Evolutionary conservation across 345 rosid species (phyloP).

Genomic region (Nasturtium officinale): DNA sequence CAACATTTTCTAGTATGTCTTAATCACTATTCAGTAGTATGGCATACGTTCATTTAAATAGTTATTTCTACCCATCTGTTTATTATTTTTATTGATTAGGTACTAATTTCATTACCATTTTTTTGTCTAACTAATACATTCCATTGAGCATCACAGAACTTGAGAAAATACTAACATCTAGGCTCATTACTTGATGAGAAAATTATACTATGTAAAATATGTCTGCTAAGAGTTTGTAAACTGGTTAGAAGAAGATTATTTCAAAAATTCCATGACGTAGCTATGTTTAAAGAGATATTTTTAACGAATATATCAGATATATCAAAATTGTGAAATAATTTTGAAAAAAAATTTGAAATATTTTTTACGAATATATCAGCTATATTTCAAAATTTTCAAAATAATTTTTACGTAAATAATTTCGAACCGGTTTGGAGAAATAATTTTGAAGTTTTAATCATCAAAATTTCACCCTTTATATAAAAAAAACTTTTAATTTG

Average conservation of each 20-base stretch:
- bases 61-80: neutral
- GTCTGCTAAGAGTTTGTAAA: neutral
- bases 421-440: too few relatives aligned
- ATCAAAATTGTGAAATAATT: too few relatives aligned
- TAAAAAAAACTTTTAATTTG: neutral
- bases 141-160: neutral
- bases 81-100: conserved; percentile 4
- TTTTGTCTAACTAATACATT: conserved; percentile 24
- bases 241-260: neutral
- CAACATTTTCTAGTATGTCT: conserved; percentile 2
- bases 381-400: too few relatives aligned
- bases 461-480: too few relatives aligned
- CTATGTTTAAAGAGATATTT: neutral
- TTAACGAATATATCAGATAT: too few relatives aligned
- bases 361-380: too few relatives aligned
- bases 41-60: conserved; percentile 17
- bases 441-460: too few relatives aligned
- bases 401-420: too few relatives aligned
- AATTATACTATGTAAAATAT: neutral
- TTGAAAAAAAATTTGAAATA: too few relatives aligned
- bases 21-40: conserved; percentile 32
- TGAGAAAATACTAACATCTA: neutral
- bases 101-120: neutral
- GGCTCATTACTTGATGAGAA: neutral
- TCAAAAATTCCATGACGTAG: neutral